A percentile compares a stretch with the other conserved stretches of the same genome.
Conservation (phyloP, 139 green algal genomes). For the Chlorella ohadii region DNA sequence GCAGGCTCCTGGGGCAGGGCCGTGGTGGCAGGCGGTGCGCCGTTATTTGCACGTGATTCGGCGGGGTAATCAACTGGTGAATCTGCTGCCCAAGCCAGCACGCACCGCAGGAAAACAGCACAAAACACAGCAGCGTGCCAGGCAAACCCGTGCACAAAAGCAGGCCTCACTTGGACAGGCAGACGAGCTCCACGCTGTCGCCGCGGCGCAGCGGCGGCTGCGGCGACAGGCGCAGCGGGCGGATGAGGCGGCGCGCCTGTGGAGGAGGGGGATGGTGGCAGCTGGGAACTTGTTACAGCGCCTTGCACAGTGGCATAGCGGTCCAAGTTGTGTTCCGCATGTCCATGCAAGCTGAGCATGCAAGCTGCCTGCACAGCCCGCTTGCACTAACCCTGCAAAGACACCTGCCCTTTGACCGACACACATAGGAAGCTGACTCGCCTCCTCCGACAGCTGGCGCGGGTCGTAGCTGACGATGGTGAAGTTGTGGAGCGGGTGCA, state of each 20-base stretch:
- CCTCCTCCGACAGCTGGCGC: conserved; percentile 62
- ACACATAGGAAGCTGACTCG: too few relatives aligned
- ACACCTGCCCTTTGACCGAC: too few relatives aligned
- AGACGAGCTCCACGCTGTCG: conserved; percentile 73
- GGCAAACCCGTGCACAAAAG: neutral
- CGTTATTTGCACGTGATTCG: too few relatives aligned
- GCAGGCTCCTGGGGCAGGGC: conserved; percentile 55
- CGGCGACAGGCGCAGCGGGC: conserved; percentile 39
- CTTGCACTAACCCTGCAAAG: too few relatives aligned
- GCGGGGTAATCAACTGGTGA: too few relatives aligned
- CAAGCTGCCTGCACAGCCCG: neutral
- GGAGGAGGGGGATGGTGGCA: too few relatives aligned
- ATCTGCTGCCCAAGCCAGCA: neutral
- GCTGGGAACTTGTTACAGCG: too few relatives aligned
- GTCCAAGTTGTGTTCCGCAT: too few relatives aligned
- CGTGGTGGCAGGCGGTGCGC: neutral
- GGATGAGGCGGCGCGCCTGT: conserved; percentile 57
- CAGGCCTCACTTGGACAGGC: conserved; percentile 54
- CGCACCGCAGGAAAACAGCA: neutral
- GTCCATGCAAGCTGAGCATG: too few relatives aligned
- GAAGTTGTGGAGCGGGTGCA: conserved; percentile 92
- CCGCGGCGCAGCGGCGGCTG: conserved; percentile 49
- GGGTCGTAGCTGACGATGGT: conserved; percentile 79
- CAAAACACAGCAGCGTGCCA: neutral
- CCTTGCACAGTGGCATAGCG: neutral